Evolutionary conservation across 2,329 filamentous ascomycete genomes (phyloP).

Genomic region (Cladosporium sp.): DNA sequence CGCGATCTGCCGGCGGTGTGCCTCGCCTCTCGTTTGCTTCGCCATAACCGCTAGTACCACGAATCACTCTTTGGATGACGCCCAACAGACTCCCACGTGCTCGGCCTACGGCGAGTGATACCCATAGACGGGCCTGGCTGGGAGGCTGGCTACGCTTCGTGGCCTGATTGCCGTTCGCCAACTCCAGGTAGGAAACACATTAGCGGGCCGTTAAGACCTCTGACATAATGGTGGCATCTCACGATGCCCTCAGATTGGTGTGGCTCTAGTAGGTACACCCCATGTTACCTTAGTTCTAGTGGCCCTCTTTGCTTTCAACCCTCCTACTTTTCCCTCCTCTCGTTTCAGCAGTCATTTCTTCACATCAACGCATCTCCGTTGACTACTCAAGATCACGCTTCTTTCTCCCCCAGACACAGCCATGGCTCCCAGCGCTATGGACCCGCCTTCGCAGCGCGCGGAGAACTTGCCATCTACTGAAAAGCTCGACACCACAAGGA

Average conservation of each 20-base stretch:
- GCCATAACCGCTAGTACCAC: not conserved
- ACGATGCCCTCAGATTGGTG: constrained; percentile 3
- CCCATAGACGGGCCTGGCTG: not conserved
- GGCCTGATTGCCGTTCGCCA: not conserved
- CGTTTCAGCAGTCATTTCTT: not conserved
- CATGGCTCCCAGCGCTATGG: constrained; percentile 32
- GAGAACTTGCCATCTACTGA: constrained; percentile 13
- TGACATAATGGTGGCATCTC: constrained; percentile 9
- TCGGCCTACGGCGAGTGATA: not conserved
- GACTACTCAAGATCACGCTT: not conserved
- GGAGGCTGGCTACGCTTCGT: no score
- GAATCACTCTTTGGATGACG: not conserved
- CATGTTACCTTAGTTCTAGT: not conserved
- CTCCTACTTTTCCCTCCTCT: not conserved
- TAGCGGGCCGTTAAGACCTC: constrained; percentile 1
- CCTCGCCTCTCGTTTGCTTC: not conserved
- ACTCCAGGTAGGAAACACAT: not conserved
- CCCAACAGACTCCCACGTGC: not conserved
- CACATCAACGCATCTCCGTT: not conserved
- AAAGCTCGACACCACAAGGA: constrained; percentile 45
- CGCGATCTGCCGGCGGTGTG: constrained; percentile 6
- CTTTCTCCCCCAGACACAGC: not conserved
- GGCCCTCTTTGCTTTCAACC: not conserved
- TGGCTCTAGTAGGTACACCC: not conserved
- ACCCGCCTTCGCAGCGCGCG: constrained; percentile 22